Base-by-base conservation (phyloP, 768 basidiomycete species). In the Daedaleopsis sinensis region DNA sequence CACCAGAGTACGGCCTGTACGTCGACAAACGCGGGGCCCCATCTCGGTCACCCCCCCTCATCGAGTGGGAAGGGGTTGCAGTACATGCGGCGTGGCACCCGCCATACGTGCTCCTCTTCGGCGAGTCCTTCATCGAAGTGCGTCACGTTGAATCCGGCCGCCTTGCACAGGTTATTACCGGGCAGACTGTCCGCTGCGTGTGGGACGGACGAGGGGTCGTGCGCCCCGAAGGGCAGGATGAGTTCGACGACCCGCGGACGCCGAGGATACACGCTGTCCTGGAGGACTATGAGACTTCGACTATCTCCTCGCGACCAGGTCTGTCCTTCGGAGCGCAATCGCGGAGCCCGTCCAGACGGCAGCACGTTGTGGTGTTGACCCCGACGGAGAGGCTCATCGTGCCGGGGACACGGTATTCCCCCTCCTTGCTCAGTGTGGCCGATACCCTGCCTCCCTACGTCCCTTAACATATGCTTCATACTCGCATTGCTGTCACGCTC, bases 21-120 rank as follows among this genome's bases (percentile, higher is more conserved):
- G 80, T 82, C 27, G 79, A 81, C 65, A 75, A 79, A 24, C 80
- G 81, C 59, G 82, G 82, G 36, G 77, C 77, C 55, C 79, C 79
- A 3, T 76, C 76, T 52, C 74, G 79, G 15, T 68, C 60, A 3
- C 65, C 68, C 24, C 72, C 76, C 24, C 70, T 75, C 8, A 78
- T 83, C 51, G 82, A 84, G 57, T 84, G 80, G 79, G 82, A 84
- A 69, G 79, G 80, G 3, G 71, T 73, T 15, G 80, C 81, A 0
- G 75, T 77, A 36, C 76, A 74, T 35, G 79, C 80, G 3, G 81
- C 79, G 0, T 83, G 77, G 73, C 80, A 80, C 62, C 76, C 77
- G 13, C 81, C 82, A 0, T 80, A 81, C 66, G 67, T 83, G 16
- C 55, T 80, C 16, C 73, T 79, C 35, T 77, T 82, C 70, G 76